Base-by-base conservation (phyloP, 768 basidiomycete species). In the Lentinula raphanica region DNA sequence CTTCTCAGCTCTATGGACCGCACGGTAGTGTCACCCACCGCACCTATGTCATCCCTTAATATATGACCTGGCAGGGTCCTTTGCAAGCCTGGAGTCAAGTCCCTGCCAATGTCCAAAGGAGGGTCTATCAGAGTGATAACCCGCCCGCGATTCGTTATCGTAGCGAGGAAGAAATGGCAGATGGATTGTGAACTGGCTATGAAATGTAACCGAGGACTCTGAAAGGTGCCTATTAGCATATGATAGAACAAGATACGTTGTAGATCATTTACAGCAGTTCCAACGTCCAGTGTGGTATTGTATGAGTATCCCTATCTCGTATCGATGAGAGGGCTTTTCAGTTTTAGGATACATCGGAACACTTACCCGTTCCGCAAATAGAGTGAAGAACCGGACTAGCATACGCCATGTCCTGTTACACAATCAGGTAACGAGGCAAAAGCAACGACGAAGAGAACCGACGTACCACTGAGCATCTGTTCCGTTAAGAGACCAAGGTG, bases 121-220 rank as follows among this genome's bases (percentile, higher is more conserved):
- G 75, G 75, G 39, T 76, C 72, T 42, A 78, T 65, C 21, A 82
- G 67, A 8, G 71, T 72, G 54, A 90, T 66, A 54, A 80, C 79
- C 53, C 82, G 77, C 3, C 86, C 87, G 7, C 80, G 74, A 49
- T 78, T 76, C 39, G 86, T 86, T 63, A 90, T 78, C 65, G 79
- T 82, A 21, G 83, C 84, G 17, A 86, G 68, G 65, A 92, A 90
- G 68, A 89, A 87, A 48, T 78, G 71, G 0, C 82, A 76, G 11
- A 75, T 21, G 59, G 61, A 63, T 88, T 83, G 8, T 28, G 71
- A 67, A 21, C 75, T 74, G 40, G 81, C 77, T 60, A 80, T 78
- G 67, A 91, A 92, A 49, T 91, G 73, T n/a, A 90, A 76, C 23
- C 85, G 83, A 46, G 87, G 85, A 38, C 79, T 72, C 82, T 85